A percentile compares a stretch with the other conserved stretches of the same genome.
Evolutionary conservation across 78 protist species (phyloP).

Genomic region (Polysphondylium violaceum): DNA sequence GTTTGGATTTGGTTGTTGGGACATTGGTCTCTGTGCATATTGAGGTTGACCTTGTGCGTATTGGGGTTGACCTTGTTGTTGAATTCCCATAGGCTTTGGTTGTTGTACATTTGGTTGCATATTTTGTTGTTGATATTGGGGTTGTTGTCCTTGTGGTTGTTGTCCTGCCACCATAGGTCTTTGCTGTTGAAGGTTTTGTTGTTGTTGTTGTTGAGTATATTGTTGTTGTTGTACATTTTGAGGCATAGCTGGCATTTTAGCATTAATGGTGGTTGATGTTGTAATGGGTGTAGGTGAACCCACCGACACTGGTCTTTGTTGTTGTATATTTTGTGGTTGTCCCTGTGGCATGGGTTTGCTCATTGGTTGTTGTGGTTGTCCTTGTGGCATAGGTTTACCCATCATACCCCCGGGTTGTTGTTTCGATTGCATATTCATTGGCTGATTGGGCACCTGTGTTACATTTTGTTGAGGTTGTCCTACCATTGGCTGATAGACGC

Average conservation of each 20-base stretch:
- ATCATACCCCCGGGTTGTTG: background rate
- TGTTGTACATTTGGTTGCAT: slow-evolving; percentile 10
- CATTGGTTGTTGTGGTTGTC: slow-evolving; percentile 10
- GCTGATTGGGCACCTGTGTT: background rate
- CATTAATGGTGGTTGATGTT: background rate
- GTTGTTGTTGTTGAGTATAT: background rate
- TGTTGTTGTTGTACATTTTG: background rate
- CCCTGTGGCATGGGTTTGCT: background rate
- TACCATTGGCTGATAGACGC: too few relatives aligned
- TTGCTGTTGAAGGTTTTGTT: slow-evolving; percentile 13
- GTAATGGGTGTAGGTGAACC: background rate
- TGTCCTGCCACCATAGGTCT: background rate
- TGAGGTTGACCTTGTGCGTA: too few relatives aligned
- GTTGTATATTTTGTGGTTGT: background rate
- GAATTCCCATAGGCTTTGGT: background rate
- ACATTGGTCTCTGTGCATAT: too few relatives aligned
- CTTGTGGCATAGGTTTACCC: background rate
- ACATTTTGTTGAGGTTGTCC: slow-evolving; percentile 26
- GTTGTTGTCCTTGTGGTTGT: background rate
- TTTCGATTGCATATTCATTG: background rate
- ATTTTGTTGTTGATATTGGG: slow-evolving; percentile 2
- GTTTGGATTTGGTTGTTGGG: too few relatives aligned
- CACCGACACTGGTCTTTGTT: too few relatives aligned
- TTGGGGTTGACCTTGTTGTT: background rate
- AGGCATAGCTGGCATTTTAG: background rate